Conservation (phyloP, 192 early-diverging fungal species). For the Umbelopsis sp. region DNA sequence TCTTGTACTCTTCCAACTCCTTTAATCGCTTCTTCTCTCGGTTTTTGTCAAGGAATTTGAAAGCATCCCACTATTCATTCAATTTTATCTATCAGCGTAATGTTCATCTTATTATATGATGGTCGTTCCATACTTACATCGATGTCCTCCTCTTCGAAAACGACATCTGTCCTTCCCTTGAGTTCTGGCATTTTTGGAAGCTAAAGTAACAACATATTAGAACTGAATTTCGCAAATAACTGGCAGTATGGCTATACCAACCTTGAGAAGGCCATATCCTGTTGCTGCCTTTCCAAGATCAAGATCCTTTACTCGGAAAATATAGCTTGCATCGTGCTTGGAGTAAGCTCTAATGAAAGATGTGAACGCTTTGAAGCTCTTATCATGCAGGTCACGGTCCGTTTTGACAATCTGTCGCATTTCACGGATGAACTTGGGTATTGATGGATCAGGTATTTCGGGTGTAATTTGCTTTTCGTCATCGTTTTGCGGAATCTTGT, state of each 20-base stretch:
- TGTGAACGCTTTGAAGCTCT: constrained; percentile 83
- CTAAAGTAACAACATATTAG: constrained; percentile 22
- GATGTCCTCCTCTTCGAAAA: constrained; percentile 44
- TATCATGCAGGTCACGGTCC: constrained; percentile 83
- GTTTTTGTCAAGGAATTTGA: constrained; percentile 69
- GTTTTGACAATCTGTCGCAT: constrained; percentile 57
- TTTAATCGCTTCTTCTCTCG: constrained; percentile 64
- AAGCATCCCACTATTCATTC: constrained; percentile 53
- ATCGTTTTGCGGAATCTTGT: constrained; percentile 36
- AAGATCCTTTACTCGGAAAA: constrained; percentile 86
- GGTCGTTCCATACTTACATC: constrained; percentile 41
- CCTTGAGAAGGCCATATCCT: constrained; percentile 76
- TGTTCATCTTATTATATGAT: background rate
- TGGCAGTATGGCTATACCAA: constrained; percentile 17
- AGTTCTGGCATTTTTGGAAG: constrained; percentile 97
- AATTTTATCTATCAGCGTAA: background rate
- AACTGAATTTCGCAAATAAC: constrained; percentile 8
- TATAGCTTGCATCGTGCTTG: constrained; percentile 92
- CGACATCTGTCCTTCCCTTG: constrained; percentile 48
- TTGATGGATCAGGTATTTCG: constrained; percentile 44
- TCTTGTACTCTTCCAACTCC: background rate
- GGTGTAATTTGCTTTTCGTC: constrained; percentile 36
- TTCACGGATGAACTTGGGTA: constrained; percentile 52
- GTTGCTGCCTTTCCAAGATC: constrained; percentile 77
- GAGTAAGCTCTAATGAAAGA: constrained; percentile 89